Base-by-base conservation (phyloP, 2,329 filamentous ascomycete genomes). In the Aureobasidium sp. region DNA sequence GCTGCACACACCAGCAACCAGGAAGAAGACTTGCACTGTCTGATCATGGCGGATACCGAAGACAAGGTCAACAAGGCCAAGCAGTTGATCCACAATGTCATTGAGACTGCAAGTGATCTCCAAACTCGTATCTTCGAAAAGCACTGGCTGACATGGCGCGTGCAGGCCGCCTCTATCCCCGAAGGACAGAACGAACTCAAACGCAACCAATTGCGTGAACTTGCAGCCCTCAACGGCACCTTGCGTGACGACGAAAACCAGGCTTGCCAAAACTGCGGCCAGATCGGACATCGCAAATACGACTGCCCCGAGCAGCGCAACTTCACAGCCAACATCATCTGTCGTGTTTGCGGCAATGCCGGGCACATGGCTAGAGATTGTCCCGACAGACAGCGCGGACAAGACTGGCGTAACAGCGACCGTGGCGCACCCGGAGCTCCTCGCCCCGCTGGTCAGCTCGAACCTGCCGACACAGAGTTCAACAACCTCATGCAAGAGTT, bases 51-150 rank as follows among this genome's bases (percentile, higher is more conserved):
- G 66, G 93, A 98, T 67, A 97, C 91, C 32, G 94, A 98, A 75
- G 93, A 98, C 59, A 98, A 98, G 76, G 90, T 98, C 69, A 95
- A 95, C 77, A 98, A 97, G 74, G 93, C 93, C 61, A 98, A 97
- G 78, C 90, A 95, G 73, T 74, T 97, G 57, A 95, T 98, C 59
- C 91, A 98, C 73, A 96, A 97, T 62, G 87, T 98, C 66, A 97
- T 98, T 67, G 93, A 98, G 73, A 98, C 93, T 56, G 91, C 94
- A 78, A 76, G 86, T 80, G 14, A 29, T 29, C 17, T 16, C n/a
- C 21, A 34, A 19, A 30, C 25, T 11, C 45, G 32, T 17, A 14
- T 21, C 24, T 2, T 30, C 17, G 10, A 6, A 10, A 7, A 35
- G 24, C 7, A 12, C n/a, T 4, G 14, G 21, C 16, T 73, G 63